phyloP scores from a whole-genome alignment of 371 early-diverging fungal genomes.

The Mortierella polycephala region DNA sequence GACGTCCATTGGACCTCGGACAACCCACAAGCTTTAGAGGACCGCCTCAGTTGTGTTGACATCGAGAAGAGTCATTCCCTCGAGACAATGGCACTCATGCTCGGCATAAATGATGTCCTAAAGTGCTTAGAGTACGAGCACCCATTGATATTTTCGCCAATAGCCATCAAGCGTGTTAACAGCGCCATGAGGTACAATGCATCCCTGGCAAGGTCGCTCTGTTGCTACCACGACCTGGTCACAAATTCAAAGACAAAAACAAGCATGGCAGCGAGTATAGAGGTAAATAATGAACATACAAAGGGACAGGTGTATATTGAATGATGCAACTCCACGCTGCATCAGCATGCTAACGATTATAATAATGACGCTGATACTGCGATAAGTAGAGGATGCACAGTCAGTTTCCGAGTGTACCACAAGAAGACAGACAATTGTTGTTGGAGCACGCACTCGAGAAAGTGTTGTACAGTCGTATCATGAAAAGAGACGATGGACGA shows the following conservation, averaged over 20 bases:
- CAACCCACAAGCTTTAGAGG: background rate
- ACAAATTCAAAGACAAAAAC: background rate
- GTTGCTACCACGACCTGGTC: slow-evolving; percentile 1
- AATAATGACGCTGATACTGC: too few species aligned
- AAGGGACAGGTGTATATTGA: too few species aligned
- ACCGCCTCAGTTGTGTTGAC: background rate
- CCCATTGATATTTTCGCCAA: slow-evolving; percentile 24
- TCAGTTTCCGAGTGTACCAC: slow-evolving; percentile 12
- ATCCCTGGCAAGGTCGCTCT: slow-evolving; percentile 3
- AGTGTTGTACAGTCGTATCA: background rate
- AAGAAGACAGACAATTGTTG: slow-evolving; percentile 1
- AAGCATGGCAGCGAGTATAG: background rate
- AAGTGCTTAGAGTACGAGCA: background rate
- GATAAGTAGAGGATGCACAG: slow-evolving; percentile 5
- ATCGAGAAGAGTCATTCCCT: background rate
- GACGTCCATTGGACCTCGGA: slow-evolving; percentile 15
- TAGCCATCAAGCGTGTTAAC: background rate
- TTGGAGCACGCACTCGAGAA: slow-evolving; percentile 15
- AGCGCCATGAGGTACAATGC: background rate
- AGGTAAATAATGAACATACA: slow-evolving; percentile 7
- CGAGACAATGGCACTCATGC: slow-evolving; percentile 7
- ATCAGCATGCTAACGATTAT: too few species aligned
- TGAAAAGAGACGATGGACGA: background rate
- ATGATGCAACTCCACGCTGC: too few species aligned
- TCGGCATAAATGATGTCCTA: slow-evolving; percentile 1